Base-by-base conservation (phyloP, 495 filamentous ascomycete species). In the Parmelia sp. region DNA sequence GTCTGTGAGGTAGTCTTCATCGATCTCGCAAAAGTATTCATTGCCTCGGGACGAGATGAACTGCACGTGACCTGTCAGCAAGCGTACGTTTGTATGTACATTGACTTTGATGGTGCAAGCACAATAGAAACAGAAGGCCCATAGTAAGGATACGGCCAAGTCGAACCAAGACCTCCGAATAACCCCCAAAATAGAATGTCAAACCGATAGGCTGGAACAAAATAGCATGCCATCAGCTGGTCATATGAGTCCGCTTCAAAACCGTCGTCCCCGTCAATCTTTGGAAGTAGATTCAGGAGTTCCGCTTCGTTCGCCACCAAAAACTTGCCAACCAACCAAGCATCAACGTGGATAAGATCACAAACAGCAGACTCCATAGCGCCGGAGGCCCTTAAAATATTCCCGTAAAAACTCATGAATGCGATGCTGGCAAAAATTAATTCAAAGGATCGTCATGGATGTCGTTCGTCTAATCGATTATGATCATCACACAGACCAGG, bases 1-100 rank as follows among this genome's bases (percentile, higher is more conserved):
- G 74, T 99, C 94, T 58, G 93, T 97, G 23, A 99, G 81, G 73
- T 99, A 99, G 66, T 99, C 94, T 74, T 99, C 94, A 74, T 99
- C 94, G 65, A 99, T 97, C 71, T 99, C 94, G 82, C 94, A 99
- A 69, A 97, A 99, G 76, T 99, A 99, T 74, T 99, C 94, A 77
- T 99, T 97, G 65, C 94, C 94, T 25, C 94, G 86, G 7, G 92
- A 96, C 2, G 92, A 96, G 65, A 97, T 96, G 79, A 99, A 99
- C 94, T 96, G 66, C 55, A 23, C 25, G 25, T 0, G 12, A 63
- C 37, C 7, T 15, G 29, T 63, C 19, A 64, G 62, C n/a, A 39
- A 37, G 27, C 36, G 27, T 53, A 33, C 27, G 29, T 8, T 15
- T 55, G 27, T 6, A 3, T 19, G 21, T 14, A 6, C 33, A 4